Evolutionary conservation across 2,329 filamentous ascomycete species (phyloP).

Genomic region (Trichoderma sp.): DNA sequence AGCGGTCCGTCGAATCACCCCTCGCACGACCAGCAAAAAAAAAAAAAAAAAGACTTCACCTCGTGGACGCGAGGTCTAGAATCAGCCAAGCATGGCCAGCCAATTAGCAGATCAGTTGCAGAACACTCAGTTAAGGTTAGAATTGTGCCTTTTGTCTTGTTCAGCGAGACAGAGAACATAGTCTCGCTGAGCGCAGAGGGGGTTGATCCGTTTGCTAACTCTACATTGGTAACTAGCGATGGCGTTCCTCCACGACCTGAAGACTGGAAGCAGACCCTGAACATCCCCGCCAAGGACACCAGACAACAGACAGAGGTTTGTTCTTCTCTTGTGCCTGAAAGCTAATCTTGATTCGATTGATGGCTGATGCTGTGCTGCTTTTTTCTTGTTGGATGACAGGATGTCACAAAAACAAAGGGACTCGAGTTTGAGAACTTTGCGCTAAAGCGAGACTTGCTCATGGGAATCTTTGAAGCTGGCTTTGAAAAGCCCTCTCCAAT

Average conservation of each 20-base stretch:
- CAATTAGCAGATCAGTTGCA: conserved; percentile 49
- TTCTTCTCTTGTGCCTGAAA: conserved; percentile 7
- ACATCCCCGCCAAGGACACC: conserved; percentile 71
- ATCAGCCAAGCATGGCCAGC: conserved; percentile 44
- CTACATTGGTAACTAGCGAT: conserved; percentile 36
- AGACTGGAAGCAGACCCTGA: conserved; percentile 75
- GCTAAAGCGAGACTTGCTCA: conserved; percentile 91
- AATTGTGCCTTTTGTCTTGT: conserved; percentile 23
- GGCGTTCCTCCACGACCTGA: conserved; percentile 48
- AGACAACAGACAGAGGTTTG: conserved; percentile 78
- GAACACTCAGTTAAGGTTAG: conserved; percentile 45
- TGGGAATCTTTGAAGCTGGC: conserved; percentile 98
- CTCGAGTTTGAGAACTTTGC: conserved; percentile 97
- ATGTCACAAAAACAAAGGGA: conserved; percentile 97
- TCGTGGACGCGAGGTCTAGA: conserved; percentile 32
- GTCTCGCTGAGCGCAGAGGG: conserved; percentile 6
- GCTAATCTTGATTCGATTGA: conserved; percentile 14
- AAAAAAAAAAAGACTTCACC: conserved; percentile 25
- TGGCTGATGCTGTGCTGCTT: conserved; percentile 26
- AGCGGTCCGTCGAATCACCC: conserved; percentile 22
- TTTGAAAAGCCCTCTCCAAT: conserved; percentile 99
- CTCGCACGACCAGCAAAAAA: neutral
- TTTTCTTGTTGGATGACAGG: conserved; percentile 51
- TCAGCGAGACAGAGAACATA: neutral
- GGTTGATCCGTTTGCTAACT: neutral